Base-by-base conservation (phyloP, 208 protist genomes). In the Leishmania amazonensis region DNA sequence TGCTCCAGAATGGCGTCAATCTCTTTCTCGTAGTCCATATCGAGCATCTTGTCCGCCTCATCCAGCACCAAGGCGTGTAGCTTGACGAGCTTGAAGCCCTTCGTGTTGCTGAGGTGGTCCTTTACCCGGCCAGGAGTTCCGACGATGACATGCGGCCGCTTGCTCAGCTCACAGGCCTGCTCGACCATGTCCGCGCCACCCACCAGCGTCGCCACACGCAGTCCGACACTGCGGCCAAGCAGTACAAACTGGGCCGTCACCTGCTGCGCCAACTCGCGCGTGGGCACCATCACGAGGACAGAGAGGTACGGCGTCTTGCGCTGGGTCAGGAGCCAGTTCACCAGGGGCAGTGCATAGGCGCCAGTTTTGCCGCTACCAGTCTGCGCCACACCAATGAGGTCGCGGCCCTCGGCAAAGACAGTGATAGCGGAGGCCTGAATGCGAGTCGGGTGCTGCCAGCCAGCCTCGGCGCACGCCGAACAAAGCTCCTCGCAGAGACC, bases 301-400 rank as follows among this genome's bases (percentile, higher is more conserved):
- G 98, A 95, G 21, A 98, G 92, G 70, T 95, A 97, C 9, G 98
- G 97, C 47, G 91, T 89, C 82, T 97, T 98, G 53, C 87, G 88
- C 80, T 97, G 93, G 2, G 95, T 91, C n/a, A 99, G 88, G 28
- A 99, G 90, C 86, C 87, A 93, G 79, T 99, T 95, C 28, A 99
- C 93, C n/a, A 99, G 97, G 11, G 99, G 99, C 64, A 99, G 91
- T 17, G 97, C 98, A 85, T 99, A 99, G 3, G 99, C 98, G 42
- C 96, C 99, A 3, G 99, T 99, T 87, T 99, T 99, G 76, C 99
- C 99, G 67, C 97, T 99, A 42, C 99, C 99, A 24, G 99, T 99
- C 88, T 99, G 97, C 35, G 99, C 99, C 35, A 99, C 90, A 57
- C 99, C 99, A 79, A 99, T 99, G n/a, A 98, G 72, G 67, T 99